Conservation (phyloP, 805 yeast species). For the Candida glaebosa region DNA sequence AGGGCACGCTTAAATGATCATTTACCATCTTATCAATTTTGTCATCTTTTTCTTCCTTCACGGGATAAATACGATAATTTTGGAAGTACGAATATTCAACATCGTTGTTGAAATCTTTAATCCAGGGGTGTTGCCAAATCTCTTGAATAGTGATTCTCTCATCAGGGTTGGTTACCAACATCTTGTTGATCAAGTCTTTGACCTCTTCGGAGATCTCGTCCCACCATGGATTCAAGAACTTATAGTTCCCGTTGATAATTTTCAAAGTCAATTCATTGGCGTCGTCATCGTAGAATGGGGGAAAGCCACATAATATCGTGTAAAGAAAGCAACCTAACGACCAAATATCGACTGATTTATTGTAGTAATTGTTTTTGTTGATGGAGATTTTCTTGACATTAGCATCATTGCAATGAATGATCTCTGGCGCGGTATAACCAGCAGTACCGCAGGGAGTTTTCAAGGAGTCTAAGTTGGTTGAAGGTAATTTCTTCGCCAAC, state of each 20-base stretch:
- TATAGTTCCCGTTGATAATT: constrained; percentile 67
- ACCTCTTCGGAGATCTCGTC: constrained; percentile 75
- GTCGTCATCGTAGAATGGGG: constrained; percentile 74
- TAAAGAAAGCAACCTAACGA: constrained; percentile 69
- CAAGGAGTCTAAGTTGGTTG: constrained; percentile 24
- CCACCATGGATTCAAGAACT: constrained; percentile 85
- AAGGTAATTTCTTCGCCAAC: constrained; percentile 52
- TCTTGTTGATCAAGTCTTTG: constrained; percentile 60
- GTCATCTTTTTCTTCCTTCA: constrained; percentile 6
- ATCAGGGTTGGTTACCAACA: constrained; percentile 67
- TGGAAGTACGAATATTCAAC: constrained; percentile 3
- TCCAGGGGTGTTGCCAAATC: constrained; percentile 71
- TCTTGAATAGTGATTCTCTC: constrained; percentile 67
- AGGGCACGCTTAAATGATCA: constrained; percentile 5
- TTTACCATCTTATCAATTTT: constrained; percentile 12
- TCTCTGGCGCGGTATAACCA: constrained; percentile 74
- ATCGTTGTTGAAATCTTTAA: constrained; percentile 14
- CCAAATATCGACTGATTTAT: constrained; percentile 71
- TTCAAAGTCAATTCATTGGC: constrained; percentile 59
- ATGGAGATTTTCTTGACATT: constrained; percentile 12
- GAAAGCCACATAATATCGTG: constrained; percentile 68
- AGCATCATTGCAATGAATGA: constrained; percentile 38
- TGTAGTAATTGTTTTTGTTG: constrained; percentile 47
- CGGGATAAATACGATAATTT: constrained; percentile 7
- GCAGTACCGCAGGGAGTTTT: constrained; percentile 77